Evolutionary conservation across 441 rosid genomes (phyloP).

Genomic region (Eutrema salsugineum): DNA sequence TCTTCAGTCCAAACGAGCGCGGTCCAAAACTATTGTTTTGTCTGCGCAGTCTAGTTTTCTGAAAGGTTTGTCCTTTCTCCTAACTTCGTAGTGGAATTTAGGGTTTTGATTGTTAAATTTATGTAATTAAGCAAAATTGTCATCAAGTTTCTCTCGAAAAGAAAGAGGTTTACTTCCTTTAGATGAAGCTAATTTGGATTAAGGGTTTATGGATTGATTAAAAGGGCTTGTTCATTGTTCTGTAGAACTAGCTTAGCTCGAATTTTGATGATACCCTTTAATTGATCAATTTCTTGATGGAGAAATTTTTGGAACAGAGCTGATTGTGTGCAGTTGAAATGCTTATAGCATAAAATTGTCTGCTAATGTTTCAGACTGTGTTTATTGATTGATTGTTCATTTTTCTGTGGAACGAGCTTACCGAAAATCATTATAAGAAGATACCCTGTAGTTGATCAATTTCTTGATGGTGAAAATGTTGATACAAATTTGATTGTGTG

Average conservation of each 20-base stretch:
- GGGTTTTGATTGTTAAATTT: not conserved
- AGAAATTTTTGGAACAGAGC: not conserved
- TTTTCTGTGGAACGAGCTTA: too few species aligned
- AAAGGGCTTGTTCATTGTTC: not conserved
- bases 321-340: not conserved
- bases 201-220: not conserved
- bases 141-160: not conserved
- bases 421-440: too few species aligned
- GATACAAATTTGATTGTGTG: too few species aligned
- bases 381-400: too few species aligned
- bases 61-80: constrained; percentile 41
- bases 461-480: too few species aligned
- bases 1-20: constrained; percentile 25
- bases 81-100: not conserved
- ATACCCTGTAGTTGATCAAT: too few species aligned
- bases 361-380: not conserved
- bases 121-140: constrained; percentile 1
- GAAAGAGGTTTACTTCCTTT: not conserved
- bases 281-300: not conserved
- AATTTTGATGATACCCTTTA: not conserved
- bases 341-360: not conserved
- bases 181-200: not conserved
- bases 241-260: not conserved
- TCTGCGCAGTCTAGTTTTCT: constrained; percentile 61
- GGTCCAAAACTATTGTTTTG: constrained; percentile 33